Evolutionary conservation across 768 basidiomycete genomes (phyloP), one percentile per base, ranked within the genome.

Genomic region (Rhodotorula babjevae): DNA sequence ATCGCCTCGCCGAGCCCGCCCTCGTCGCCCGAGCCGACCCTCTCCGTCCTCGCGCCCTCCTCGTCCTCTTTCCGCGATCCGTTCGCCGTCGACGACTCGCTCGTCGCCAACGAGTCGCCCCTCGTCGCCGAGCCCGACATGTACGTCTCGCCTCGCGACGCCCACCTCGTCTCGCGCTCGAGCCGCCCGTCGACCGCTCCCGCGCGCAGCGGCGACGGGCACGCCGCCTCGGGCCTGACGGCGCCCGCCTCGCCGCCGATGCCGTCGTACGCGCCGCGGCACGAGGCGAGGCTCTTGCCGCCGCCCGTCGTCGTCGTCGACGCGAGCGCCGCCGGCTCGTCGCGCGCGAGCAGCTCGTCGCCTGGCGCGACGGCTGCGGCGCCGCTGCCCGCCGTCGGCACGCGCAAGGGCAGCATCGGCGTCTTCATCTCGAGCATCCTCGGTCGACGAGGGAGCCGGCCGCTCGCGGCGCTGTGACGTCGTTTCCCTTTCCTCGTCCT

Each of bases 131-230:
- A 36, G 36, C 36, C 40, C 40, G 59, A 60, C 27, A 60, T 60
- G 59, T 60, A 60, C 42, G n/a, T 60, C 59, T 60, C 59, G 40
- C 59, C 59, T 10, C 40, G 40, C 25, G 16, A 42, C 56, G 56
- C 31, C 49, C 25, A 25, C 50, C 44, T 12, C 50, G 25, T 7
- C 25, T 27, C 27, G 50, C 50, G 9, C 4, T 2, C 23, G 50
- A 11, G 44, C 14, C 44, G 29, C 3, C 55, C 31, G 1, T 31
- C 55, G 55, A 56, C 55, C 23, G 50, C 25, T 3, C 31, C 55
- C 3, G 31, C 55, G 29, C 3, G 2, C 55, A 29, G 27, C 27
- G 18, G 27, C 27, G 18, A 15, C 12, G 29, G 7, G 29, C 27
- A 2, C 10, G 33, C 55, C 55, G 44, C 31, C 16, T 31, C 55